phyloP scores from a whole-genome alignment of 306 rosid genomes.

The Ormosia emarginata region DNA sequence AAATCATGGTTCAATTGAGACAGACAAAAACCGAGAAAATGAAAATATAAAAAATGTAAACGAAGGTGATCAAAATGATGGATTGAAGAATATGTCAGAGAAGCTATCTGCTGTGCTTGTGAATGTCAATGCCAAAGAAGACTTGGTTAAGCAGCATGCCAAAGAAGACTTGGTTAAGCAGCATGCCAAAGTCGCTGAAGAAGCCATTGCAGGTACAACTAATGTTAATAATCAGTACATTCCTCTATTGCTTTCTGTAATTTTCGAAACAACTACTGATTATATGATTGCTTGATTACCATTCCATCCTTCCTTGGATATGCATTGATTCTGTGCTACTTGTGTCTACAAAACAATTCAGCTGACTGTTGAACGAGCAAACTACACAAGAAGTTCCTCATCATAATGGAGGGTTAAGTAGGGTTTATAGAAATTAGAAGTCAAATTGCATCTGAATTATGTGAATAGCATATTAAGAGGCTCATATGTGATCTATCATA shows the following conservation, averaged over 20 bases:
- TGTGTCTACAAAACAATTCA: background rate
- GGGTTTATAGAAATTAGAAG: background rate
- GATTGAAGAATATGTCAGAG: constrained; percentile 55
- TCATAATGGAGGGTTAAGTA: background rate
- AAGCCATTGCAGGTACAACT: constrained; percentile 89
- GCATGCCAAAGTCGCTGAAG: constrained; percentile 97
- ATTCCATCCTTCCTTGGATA: background rate
- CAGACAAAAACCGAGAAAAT: constrained; percentile 21
- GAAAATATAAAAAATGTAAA: constrained; percentile 16
- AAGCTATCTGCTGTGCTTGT: constrained; percentile 80
- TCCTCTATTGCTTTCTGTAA: background rate
- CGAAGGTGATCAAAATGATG: constrained; percentile 36
- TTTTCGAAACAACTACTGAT: background rate
- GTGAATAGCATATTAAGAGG: constrained; percentile 11
- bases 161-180: constrained; percentile 95
- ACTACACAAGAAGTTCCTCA: background rate
- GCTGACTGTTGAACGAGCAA: background rate
- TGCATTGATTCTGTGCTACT: background rate
- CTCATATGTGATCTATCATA: constrained; percentile 4
- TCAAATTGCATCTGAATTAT: constrained; percentile 13
- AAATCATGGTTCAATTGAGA: constrained; percentile 23
- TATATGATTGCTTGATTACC: constrained; percentile 7
- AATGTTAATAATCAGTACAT: background rate
- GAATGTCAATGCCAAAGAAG: constrained; percentile 85
- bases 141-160: constrained; percentile 91